Percentiles rank a stretch among this genome's conserved stretches.
Evolutionary conservation across 495 filamentous ascomycete genomes (phyloP).

Genomic region (Lasiosphaeris hirsuta): DNA sequence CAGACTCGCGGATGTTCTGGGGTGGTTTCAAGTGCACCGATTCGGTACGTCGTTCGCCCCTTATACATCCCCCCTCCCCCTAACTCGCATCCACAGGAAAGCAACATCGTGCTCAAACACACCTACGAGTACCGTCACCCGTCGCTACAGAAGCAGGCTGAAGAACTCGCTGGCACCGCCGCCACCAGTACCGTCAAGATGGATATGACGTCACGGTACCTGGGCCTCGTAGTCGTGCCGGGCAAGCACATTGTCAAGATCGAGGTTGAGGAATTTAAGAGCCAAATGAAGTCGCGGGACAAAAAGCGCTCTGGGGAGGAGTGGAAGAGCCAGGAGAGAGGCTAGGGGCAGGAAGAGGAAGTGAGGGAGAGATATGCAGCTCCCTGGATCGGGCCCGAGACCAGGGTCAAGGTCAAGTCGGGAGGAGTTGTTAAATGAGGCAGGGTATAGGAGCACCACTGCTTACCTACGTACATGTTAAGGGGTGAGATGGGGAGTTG

Average conservation of each 20-base stretch:
- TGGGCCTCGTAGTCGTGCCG: slow-evolving; percentile 88
- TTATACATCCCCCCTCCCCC: neutral
- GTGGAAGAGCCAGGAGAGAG: neutral
- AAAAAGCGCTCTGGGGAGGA: neutral
- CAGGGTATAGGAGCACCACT: too few relatives aligned
- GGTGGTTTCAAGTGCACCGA: slow-evolving; percentile 94
- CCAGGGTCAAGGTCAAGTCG: too few relatives aligned
- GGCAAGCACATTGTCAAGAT: slow-evolving; percentile 82
- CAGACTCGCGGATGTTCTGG: slow-evolving; percentile 82
- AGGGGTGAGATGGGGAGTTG: too few relatives aligned
- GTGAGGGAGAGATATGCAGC: neutral
- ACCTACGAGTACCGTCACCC: slow-evolving; percentile 86
- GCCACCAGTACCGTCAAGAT: slow-evolving; percentile 45
- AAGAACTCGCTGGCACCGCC: slow-evolving; percentile 38
- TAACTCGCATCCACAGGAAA: slow-evolving; percentile 29
- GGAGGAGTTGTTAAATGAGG: too few relatives aligned
- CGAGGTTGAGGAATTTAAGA: slow-evolving; percentile 72
- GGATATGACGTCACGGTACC: slow-evolving; percentile 77
- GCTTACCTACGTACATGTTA: too few relatives aligned
- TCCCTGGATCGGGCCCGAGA: too few relatives aligned
- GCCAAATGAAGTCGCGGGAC: slow-evolving; percentile 31
- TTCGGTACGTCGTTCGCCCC: slow-evolving; percentile 52
- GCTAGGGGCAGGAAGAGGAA: neutral
- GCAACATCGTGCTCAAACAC: slow-evolving; percentile 78
- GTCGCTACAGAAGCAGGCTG: slow-evolving; percentile 49